Percentiles rank a stretch among this genome's conserved stretches.
phyloP scores from a whole-genome alignment of 2,329 filamentous ascomycete species.

The Diaporthe humulicola region DNA sequence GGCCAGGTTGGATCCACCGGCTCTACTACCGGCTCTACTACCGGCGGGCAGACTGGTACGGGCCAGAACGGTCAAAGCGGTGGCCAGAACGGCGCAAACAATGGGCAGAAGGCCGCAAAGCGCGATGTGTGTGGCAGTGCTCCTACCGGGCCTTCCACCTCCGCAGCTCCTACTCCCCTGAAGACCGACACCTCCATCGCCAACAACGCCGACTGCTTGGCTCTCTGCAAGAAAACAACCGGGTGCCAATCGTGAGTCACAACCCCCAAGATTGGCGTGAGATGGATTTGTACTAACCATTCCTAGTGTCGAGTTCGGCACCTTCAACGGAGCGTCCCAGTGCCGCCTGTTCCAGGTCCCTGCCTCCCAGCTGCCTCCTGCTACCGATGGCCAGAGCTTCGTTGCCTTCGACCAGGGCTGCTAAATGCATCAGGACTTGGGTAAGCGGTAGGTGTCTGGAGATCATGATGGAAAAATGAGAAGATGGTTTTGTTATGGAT shows the following conservation, averaged over 20 bases:
- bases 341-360: slow-evolving; percentile 26
- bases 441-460: not conserved
- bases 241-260: slow-evolving; percentile 3
- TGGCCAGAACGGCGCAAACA: not conserved
- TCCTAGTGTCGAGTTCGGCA: slow-evolving; percentile 1
- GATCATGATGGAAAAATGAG: not conserved
- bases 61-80: not conserved
- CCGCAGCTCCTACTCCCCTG: not conserved
- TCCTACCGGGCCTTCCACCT: not conserved
- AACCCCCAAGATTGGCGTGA: not conserved
- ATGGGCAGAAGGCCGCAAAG: not conserved
- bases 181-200: not conserved
- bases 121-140: slow-evolving; percentile 4
- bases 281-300: not conserved
- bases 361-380: not conserved
- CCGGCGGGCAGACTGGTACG: not conserved
- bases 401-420: slow-evolving; percentile 20
- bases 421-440: not conserved
- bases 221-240: slow-evolving; percentile 1
- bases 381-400: slow-evolving; percentile 12
- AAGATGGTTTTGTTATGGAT: not conserved
- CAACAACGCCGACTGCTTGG: slow-evolving; percentile 7
- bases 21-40: not conserved
- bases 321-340: slow-evolving; percentile 3
- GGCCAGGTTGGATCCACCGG: not conserved